Evolutionary conservation across 148 eudicot species (phyloP), one percentile per base, ranked within the genome.

Genomic region (Cornus florida): DNA sequence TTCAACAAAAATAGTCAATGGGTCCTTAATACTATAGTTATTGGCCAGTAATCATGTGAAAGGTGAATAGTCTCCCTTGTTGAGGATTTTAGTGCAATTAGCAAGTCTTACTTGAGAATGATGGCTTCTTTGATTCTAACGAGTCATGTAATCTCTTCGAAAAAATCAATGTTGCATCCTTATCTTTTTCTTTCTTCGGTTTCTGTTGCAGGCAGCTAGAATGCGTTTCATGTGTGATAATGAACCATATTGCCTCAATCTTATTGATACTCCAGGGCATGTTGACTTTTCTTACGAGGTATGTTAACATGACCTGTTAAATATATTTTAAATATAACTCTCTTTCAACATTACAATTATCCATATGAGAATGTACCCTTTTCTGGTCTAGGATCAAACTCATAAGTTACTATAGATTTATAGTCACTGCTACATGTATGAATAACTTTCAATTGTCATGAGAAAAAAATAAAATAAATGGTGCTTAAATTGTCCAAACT

Each of bases 251-350:
- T 94, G 98, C 88, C 86, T 96, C 59, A 96, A 96, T 86, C 90
- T 96, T 39, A 96, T 96, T 80, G 99, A 96, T 80, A 96, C 99
- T 67, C 99, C 99, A n/a, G 99, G 99, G 59, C 99, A 96, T 81
- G 99, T 96, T 67, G 99, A 96, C 89, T 96, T 96, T 84, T 92
- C 99, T 59, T 96, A 96, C 79, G 99, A 95, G 98, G 98, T 93
- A 86, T 77, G 82, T 67, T 23, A 72, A 59, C 62, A 38, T 69
- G 46, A 8, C 41, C 43, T 19, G 16, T 70, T 39, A 22, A 19
- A 46, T 62, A 38, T 62, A 62, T 17, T 20, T n/a, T 62, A 24
- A 62, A 62, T 62, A 6, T 53, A 53, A 12, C 6, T 62, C 19
- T 62, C 24, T 19, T 48, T 38, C 32, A 22, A 60, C 19, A 70